phyloP scores from a whole-genome alignment of 768 basidiomycete species.

The Favolaschia claudopus region DNA sequence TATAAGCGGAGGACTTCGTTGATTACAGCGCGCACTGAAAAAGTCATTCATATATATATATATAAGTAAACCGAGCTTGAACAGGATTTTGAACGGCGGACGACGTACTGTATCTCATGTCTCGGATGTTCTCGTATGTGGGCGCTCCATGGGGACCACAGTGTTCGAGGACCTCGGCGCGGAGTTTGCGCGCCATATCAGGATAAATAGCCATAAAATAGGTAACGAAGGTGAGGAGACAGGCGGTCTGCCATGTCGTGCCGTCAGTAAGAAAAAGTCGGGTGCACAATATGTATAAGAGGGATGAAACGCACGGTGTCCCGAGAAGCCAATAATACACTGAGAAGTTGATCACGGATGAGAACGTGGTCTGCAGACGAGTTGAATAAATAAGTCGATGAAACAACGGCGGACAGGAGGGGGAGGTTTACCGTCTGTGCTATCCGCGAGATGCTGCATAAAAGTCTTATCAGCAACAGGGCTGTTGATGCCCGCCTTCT shows the following conservation, averaged over 20 bases:
- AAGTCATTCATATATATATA: not conserved
- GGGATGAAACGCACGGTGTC: conserved; percentile 65
- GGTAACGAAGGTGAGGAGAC: conserved; percentile 70
- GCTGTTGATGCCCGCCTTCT: conserved; percentile 46
- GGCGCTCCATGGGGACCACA: conserved; percentile 58
- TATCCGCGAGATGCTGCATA: conserved; percentile 70
- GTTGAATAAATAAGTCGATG: conserved; percentile 1
- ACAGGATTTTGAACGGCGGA: too few species aligned
- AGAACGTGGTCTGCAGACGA: conserved; percentile 69
- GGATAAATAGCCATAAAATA: conserved; percentile 77
- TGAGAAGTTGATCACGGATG: conserved; percentile 82
- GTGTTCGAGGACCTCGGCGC: conserved; percentile 65
- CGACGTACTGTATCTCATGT: conserved; percentile 70
- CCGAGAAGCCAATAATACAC: conserved; percentile 76
- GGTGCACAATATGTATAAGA: not conserved
- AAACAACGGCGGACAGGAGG: not conserved
- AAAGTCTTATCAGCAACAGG: conserved; percentile 65
- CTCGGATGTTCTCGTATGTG: conserved; percentile 62
- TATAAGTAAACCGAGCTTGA: not conserved
- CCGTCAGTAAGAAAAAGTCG: too few species aligned
- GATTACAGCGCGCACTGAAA: conserved; percentile 75
- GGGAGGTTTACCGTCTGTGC: conserved; percentile 60
- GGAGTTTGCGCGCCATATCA: conserved; percentile 57
- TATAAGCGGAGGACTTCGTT: conserved; percentile 82
- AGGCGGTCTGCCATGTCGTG: conserved; percentile 65